A percentile compares a stretch with the other conserved stretches of the same genome.
Conservation (phyloP, 2,329 filamentous ascomycete genomes). For the Xylariaceae sp. region DNA sequence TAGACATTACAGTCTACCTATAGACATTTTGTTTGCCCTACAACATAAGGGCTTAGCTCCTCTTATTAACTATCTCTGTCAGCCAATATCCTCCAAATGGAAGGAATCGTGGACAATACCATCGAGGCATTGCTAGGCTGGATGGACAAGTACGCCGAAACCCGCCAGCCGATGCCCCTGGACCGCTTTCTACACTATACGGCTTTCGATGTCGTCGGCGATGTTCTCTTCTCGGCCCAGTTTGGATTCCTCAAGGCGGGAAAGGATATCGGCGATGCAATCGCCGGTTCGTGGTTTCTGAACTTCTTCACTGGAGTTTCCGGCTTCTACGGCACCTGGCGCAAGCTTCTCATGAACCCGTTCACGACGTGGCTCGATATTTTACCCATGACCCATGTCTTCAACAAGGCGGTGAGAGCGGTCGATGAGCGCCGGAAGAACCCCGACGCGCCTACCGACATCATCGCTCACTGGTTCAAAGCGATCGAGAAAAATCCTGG, state of each 20-base stretch:
- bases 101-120: conserved; percentile 21
- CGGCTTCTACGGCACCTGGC: conserved; percentile 11
- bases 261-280: no score
- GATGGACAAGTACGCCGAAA: conserved; percentile 23
- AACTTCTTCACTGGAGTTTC: neutral
- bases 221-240: conserved; percentile 36
- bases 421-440: conserved; percentile 11
- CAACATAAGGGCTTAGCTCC: no score
- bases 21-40: no score
- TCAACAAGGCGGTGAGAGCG: neutral
- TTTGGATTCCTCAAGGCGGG: conserved; percentile 34
- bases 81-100: conserved; percentile 31
- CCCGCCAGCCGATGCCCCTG: conserved; percentile 18
- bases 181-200: conserved; percentile 31
- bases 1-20: no score
- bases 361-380: conserved; percentile 9
- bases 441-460: conserved; percentile 18
- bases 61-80: conserved; percentile 25
- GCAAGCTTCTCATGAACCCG: conserved; percentile 25
- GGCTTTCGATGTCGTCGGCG: conserved; percentile 39
- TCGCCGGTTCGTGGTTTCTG: no score
- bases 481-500: conserved; percentile 17
- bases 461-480: conserved; percentile 23
- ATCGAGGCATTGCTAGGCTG: conserved; percentile 23
- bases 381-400: neutral